Evolutionary conservation across 805 yeast species (phyloP).

Genomic region (Starmerella etchellsii): DNA sequence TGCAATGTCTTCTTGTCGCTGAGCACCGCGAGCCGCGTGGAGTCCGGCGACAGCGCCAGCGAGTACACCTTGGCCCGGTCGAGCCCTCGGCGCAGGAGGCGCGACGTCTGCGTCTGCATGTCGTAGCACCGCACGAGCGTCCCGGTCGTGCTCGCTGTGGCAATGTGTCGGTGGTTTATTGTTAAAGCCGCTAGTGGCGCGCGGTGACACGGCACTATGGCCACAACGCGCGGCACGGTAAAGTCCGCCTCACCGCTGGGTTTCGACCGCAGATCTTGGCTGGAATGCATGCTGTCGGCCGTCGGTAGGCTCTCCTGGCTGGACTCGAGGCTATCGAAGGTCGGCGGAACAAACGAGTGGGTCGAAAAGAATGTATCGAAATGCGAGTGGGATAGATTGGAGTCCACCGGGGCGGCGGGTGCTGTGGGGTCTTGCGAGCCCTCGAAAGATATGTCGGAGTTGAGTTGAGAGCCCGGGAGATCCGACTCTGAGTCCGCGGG

Average conservation of each 20-base stretch:
- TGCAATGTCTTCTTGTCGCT: conserved; percentile 87
- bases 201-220: conserved; percentile 68
- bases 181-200: conserved; percentile 50
- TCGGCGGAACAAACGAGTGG: too few species aligned
- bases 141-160: conserved; percentile 73
- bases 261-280: too few species aligned
- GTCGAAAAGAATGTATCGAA: too few species aligned
- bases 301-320: too few species aligned
- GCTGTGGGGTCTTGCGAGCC: too few species aligned
- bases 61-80: conserved; percentile 74
- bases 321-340: too few species aligned
- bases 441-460: too few species aligned
- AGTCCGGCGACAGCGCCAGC: conserved; percentile 71
- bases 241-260: conserved; percentile 25
- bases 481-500: too few species aligned
- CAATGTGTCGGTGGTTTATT: conserved; percentile 53
- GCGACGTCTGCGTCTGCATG: conserved; percentile 49
- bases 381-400: too few species aligned
- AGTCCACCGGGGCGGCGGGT: too few species aligned
- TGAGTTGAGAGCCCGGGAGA: too few species aligned
- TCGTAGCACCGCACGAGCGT: conserved; percentile 68
- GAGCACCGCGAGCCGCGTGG: conserved; percentile 64
- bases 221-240: conserved; percentile 34
- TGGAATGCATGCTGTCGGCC: too few species aligned
- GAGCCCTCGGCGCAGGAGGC: conserved; percentile 79